Percentiles rank a stretch among this genome's conserved stretches.
phyloP scores from a whole-genome alignment of 2,329 filamentous ascomycete genomes.

The Aspergillus sp. region DNA sequence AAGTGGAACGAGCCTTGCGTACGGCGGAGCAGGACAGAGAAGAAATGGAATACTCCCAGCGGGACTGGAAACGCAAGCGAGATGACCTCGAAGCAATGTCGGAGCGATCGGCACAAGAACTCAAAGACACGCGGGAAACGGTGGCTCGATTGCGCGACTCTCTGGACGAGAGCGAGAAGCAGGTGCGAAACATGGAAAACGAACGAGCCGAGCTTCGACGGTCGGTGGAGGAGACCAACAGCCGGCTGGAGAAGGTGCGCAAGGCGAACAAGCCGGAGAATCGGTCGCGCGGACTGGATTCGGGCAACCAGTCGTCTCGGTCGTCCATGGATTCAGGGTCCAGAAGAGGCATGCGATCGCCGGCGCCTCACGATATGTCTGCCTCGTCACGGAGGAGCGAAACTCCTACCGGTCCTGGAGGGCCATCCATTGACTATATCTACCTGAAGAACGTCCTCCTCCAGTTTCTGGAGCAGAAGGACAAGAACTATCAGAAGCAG shows the following conservation, averaged over 20 bases:
- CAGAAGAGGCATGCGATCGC: conserved; percentile 39
- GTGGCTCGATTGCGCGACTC: conserved; percentile 70
- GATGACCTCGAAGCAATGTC: conserved; percentile 67
- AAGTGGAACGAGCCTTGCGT: conserved; percentile 69
- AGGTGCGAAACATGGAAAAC: conserved; percentile 73
- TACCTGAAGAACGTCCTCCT: conserved; percentile 59
- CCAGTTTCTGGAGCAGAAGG: conserved; percentile 57
- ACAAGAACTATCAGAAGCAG: conserved; percentile 59
- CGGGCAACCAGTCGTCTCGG: conserved; percentile 44
- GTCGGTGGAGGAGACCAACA: conserved; percentile 67
- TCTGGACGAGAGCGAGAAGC: conserved; percentile 77
- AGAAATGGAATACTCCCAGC: conserved; percentile 63
- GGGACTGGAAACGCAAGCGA: conserved; percentile 62
- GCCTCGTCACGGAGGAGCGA: conserved; percentile 27
- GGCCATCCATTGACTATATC: conserved; percentile 46
- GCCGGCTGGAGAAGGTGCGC: conserved; percentile 68
- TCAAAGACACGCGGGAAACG: conserved; percentile 63
- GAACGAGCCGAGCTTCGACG: conserved; percentile 67
- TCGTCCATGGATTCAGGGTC: conserved; percentile 50
- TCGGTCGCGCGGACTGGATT: conserved; percentile 29
- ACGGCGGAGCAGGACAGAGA: conserved; percentile 65
- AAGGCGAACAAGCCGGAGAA: conserved; percentile 51
- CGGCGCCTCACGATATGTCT: conserved; percentile 32
- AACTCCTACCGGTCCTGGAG: conserved; percentile 24
- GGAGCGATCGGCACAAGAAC: conserved; percentile 61